phyloP scores from a whole-genome alignment of 768 basidiomycete species.

The Xerocomellus amylosporus region DNA sequence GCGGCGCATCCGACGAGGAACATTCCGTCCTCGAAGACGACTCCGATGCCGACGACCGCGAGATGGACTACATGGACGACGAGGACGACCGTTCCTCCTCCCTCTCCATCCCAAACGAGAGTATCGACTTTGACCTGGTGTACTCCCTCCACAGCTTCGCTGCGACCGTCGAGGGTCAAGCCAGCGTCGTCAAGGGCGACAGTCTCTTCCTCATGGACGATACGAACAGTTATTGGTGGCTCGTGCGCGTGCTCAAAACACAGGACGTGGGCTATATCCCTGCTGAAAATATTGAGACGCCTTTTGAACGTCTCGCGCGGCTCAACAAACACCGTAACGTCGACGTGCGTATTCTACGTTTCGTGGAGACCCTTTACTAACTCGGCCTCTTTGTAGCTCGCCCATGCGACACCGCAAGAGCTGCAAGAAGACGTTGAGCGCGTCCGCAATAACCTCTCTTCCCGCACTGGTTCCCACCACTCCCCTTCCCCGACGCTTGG shows the following conservation, averaged over 20 bases:
- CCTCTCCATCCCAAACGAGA: constrained; percentile 85
- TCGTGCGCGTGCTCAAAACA: constrained; percentile 96
- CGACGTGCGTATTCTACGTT: constrained; percentile 58
- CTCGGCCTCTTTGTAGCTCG: constrained; percentile 20
- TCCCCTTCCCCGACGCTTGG: constrained; percentile 48
- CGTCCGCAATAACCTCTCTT: constrained; percentile 49
- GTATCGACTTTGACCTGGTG: constrained; percentile 90
- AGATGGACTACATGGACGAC: constrained; percentile 65
- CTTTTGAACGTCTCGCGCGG: constrained; percentile 91
- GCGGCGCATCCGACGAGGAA: constrained; percentile 62
- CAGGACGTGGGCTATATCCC: constrained; percentile 99
- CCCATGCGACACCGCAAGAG: constrained; percentile 45
- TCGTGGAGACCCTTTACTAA: neutral
- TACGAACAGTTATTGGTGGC: constrained; percentile 99
- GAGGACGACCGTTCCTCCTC: constrained; percentile 79
- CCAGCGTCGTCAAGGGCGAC: constrained; percentile 98
- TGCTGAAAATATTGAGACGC: constrained; percentile 98
- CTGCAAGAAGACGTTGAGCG: constrained; percentile 56
- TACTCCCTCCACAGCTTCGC: constrained; percentile 96
- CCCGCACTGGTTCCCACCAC: constrained; percentile 46
- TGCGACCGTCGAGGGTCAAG: constrained; percentile 97
- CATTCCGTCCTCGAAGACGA: constrained; percentile 86
- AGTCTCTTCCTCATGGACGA: constrained; percentile 96
- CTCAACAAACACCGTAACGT: constrained; percentile 97
- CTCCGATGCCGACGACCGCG: constrained; percentile 69